Conservation (phyloP, 2,329 filamentous ascomycete species). For the Phyllosticta citriasiana region DNA sequence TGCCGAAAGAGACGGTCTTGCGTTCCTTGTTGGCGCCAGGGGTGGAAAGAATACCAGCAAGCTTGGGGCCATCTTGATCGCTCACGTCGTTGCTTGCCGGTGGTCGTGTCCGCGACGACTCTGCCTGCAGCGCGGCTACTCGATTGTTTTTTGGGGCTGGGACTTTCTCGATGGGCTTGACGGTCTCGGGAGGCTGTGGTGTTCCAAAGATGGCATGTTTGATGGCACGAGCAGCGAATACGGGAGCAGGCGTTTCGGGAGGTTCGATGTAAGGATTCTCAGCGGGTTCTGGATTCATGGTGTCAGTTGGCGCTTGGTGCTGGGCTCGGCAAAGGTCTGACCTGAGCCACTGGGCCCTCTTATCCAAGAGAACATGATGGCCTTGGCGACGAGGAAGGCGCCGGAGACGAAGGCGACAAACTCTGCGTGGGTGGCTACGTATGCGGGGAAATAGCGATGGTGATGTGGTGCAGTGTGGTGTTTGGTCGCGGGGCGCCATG, state of each 20-base stretch:
- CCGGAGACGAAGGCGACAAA: neutral
- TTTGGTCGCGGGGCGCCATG: neutral
- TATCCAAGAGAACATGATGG: conserved; percentile 29
- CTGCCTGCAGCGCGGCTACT: neutral
- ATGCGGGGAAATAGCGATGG: neutral
- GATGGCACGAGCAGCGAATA: conserved; percentile 59
- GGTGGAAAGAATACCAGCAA: conserved; percentile 48
- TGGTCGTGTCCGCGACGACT: neutral
- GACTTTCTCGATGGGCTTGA: neutral
- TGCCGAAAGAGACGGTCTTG: conserved; percentile 53
- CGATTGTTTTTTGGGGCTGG: neutral
- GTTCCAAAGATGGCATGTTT: conserved; percentile 56
- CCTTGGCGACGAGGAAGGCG: conserved; percentile 7
- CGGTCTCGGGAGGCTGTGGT: conserved; percentile 41
- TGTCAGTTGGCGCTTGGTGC: neutral
- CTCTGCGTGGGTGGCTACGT: neutral
- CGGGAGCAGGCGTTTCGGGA: conserved; percentile 55
- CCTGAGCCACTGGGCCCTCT: neutral
- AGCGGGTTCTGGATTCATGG: conserved; percentile 1
- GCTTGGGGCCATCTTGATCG: neutral
- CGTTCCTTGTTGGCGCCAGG: conserved; percentile 48
- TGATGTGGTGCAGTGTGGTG: neutral
- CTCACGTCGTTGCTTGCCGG: neutral
- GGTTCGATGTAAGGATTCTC: conserved; percentile 30
- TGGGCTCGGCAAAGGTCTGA: neutral